phyloP scores from a whole-genome alignment of 106 monocot species.

The Triglochin maritima region DNA sequence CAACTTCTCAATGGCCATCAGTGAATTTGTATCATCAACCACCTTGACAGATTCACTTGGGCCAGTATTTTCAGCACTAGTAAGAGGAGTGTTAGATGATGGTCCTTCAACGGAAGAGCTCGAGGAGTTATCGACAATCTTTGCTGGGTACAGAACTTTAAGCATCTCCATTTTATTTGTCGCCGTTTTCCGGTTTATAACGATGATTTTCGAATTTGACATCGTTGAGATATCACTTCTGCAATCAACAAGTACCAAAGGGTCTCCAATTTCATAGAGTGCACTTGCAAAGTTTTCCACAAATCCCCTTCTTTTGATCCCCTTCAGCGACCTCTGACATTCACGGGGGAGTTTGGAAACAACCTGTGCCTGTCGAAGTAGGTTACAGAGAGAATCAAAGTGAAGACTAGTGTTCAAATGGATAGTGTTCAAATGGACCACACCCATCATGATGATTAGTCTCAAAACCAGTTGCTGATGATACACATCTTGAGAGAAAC shows the following conservation, averaged over 20 bases:
- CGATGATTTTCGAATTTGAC: neutral
- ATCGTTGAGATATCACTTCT: neutral
- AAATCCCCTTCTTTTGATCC: neutral
- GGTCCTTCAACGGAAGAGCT: too few relatives aligned
- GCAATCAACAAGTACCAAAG: slow-evolving; percentile 14
- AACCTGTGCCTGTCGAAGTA: neutral
- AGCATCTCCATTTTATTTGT: neutral
- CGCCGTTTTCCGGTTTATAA: neutral
- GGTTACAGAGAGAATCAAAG: neutral
- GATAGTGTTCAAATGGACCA: too few relatives aligned
- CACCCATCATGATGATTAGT: too few relatives aligned
- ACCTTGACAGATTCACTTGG: too few relatives aligned
- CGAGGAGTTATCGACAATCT: too few relatives aligned
- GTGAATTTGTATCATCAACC: too few relatives aligned
- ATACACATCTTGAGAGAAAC: too few relatives aligned
- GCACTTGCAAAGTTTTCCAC: slow-evolving; percentile 15
- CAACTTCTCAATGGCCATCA: too few relatives aligned
- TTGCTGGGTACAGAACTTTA: neutral
- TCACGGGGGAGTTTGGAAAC: slow-evolving; percentile 7
- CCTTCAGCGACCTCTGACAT: slow-evolving; percentile 6
- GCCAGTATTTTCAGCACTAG: too few relatives aligned
- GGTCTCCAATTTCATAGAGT: slow-evolving; percentile 12
- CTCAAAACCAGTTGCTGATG: too few relatives aligned
- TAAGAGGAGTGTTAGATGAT: too few relatives aligned
- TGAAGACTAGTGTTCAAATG: too few relatives aligned